Base-by-base conservation (phyloP, 306 rosid species). In the Vicia sativa region DNA sequence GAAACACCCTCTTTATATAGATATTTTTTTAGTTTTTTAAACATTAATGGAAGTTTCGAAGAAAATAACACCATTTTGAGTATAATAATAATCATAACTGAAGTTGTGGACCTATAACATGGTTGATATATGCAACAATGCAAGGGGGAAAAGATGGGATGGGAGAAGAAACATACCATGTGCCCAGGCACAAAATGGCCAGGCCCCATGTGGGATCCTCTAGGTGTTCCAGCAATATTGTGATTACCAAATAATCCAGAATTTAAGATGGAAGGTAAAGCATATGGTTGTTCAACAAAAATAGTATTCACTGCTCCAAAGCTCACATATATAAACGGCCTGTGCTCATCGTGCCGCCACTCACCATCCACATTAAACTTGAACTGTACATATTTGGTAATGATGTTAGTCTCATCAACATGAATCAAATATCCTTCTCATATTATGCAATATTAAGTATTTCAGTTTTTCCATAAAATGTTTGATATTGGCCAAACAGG, bases 281-380 rank as follows among this genome's bases (percentile, higher is more conserved):
- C 45, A 68, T 71, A 72, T 16, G 87, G 81, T 37, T 82, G 84
- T 28, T 74, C 68, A 19, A 65, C 50, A 50, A 86, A 77, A 26
- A 91, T 42, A 34, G 86, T 81, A 71, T 91, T 91, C 45, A 84
- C 92, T 42, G 48, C 50, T 35, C 95, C 97, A 78, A 14, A 62
- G 68, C 59, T 69, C 65, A 77, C 90, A 49, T 23, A 71, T n/a
- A 75, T 77, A 76, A 46, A 79, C 45, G 77, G 86, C 60, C 84
- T 81, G 39, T 76, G 85, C 80, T 82, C 97, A 70, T 91, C 89
- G 38, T 91, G 90, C 79, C 81, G 82, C 97, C 92, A 91, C 72
- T 77, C 84, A 49, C 97, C 97, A 63, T 91, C 97, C 25, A 91
- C 92, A 39, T 14, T 63, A 74, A 91, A 91, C 56, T 84, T 86